Base-by-base conservation (phyloP, 495 filamentous ascomycete genomes). In the Thermochaetoides thermophila region DNA sequence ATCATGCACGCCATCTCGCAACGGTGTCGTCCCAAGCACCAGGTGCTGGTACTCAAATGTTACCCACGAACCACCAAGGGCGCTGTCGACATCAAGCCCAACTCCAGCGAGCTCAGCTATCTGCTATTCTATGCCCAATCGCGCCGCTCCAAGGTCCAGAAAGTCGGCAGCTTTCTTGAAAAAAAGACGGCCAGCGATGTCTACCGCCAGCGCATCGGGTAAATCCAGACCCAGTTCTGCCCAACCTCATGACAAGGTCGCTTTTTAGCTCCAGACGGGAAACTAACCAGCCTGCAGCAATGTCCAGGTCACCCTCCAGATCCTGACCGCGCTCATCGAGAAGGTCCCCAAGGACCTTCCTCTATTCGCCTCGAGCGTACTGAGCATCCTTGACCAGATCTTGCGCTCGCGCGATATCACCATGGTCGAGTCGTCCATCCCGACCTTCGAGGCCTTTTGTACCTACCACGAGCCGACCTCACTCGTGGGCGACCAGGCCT, bases 91-190 rank as follows among this genome's bases (percentile, higher is more conserved):
- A 81, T 92, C 37, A 87, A 84, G 56, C 84, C 86, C 7, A 95
- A 95, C 51, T 77, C 81, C 27, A 89, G 81, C 56, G 86, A 95
- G 62, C 74, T 95, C 26, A 91, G 82, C 51, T 95, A 95, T 52
- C 70, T 95, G 32, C 73, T 94, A 17, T 95, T 87, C 68, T 93
- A 95, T 67, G 82, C 80, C 26, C 86, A 83, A 52, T 89, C 85
- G 43, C 80, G 86, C 32, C 72, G 82, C 37, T 85, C 80, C 56
- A 95, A 93, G 69, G 69, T 95, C 35, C 83, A 85, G 49, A 95
- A 95, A 53, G 83, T 95, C 30, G 82, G 82, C 51, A 72, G 72
- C 46, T 95, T 91, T 49, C 61, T 95, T 46, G 84, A 92, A 57
- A 87, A 83, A 64, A 79, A 81, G 59, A 84, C 84, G 33, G 78